A percentile compares a stretch with the other conserved stretches of the same genome.
These are phyloP conservation scores for Aspergillus bertholletiae DNA, from an alignment of 495 filamentous ascomycete genomes.

Conservation along the genomic window DNA sequence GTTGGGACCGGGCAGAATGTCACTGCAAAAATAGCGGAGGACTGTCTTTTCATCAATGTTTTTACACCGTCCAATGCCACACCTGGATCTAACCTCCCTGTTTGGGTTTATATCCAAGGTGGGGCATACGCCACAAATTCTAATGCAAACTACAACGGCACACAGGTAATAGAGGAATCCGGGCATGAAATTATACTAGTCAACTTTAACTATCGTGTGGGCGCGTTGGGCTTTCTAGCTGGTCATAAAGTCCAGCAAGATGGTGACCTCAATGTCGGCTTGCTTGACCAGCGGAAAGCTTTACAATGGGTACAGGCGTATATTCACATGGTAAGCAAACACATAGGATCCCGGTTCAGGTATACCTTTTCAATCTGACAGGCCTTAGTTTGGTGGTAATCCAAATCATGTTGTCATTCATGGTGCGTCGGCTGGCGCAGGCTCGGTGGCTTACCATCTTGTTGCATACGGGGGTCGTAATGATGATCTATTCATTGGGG, in stretches of 20 bases:
- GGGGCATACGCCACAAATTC: slow-evolving; percentile 58
- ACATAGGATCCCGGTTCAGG: not conserved
- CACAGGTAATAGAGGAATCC: slow-evolving; percentile 47
- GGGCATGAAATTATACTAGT: slow-evolving; percentile 53
- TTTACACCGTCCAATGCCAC: slow-evolving; percentile 58
- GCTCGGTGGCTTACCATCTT: slow-evolving; percentile 60
- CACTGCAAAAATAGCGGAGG: slow-evolving; percentile 38
- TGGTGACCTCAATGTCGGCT: slow-evolving; percentile 51
- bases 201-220: slow-evolving; percentile 70
- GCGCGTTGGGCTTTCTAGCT: slow-evolving; percentile 64
- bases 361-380: not conserved
- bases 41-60: slow-evolving; percentile 68
- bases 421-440: slow-evolving; percentile 65
- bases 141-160: slow-evolving; percentile 60
- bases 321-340: slow-evolving; percentile 26
- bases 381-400: slow-evolving; percentile 64
- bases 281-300: slow-evolving; percentile 60
- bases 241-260: slow-evolving; percentile 47
- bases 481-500: slow-evolving; percentile 55
- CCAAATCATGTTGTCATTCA: slow-evolving; percentile 64
- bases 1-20: slow-evolving; percentile 1
- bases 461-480: slow-evolving; percentile 53
- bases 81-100: slow-evolving; percentile 37
- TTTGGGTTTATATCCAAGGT: slow-evolving; percentile 67
- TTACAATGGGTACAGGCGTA: slow-evolving; percentile 60